Percentiles rank a stretch among this genome's conserved stretches.
Conservation (phyloP, 768 basidiomycete species). For the Podaxis sp. region DNA sequence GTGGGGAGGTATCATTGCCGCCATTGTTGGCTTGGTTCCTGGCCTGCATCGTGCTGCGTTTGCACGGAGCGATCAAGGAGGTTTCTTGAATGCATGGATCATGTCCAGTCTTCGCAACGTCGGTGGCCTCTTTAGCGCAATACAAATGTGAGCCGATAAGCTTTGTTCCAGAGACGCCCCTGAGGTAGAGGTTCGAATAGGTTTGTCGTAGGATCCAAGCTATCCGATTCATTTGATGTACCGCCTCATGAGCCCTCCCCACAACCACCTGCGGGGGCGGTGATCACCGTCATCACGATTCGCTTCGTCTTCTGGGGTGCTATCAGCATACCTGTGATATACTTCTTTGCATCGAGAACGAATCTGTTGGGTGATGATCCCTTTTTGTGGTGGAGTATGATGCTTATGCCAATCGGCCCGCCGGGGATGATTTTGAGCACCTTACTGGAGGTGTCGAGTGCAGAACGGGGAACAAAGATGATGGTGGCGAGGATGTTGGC, state of each 20-base stretch:
- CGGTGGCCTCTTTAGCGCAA: constrained; percentile 8
- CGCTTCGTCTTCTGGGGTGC: constrained; percentile 7
- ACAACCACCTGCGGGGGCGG: not conserved
- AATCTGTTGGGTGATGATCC: constrained; percentile 4
- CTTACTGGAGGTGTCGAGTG: not conserved
- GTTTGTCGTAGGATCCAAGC: constrained; percentile 11
- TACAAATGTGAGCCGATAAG: constrained; percentile 4
- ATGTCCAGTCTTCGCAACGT: constrained; percentile 9
- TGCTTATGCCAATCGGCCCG: constrained; percentile 13
- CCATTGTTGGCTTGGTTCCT: not conserved
- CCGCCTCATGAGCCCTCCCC: not conserved
- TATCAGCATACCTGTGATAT: constrained; percentile 9
- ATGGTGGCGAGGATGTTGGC: constrained; percentile 11
- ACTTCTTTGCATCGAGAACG: constrained; percentile 5
- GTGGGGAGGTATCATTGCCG: constrained; percentile 10
- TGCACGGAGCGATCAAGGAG: constrained; percentile 4
- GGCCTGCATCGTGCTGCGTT: constrained; percentile 5
- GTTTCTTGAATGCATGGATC: constrained; percentile 10
- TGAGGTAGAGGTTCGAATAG: not conserved
- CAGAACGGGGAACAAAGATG: constrained; percentile 6
- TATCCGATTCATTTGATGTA: constrained; percentile 8
- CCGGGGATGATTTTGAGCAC: constrained; percentile 9
- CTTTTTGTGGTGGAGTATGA: constrained; percentile 12
- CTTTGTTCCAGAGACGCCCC: not conserved
- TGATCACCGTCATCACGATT: constrained; percentile 2